Evolutionary conservation across 2,329 filamentous ascomycete species (phyloP), one percentile per base, ranked within the genome.

Genomic region (Ophiognomonia clavigignenti-juglandacearum): DNA sequence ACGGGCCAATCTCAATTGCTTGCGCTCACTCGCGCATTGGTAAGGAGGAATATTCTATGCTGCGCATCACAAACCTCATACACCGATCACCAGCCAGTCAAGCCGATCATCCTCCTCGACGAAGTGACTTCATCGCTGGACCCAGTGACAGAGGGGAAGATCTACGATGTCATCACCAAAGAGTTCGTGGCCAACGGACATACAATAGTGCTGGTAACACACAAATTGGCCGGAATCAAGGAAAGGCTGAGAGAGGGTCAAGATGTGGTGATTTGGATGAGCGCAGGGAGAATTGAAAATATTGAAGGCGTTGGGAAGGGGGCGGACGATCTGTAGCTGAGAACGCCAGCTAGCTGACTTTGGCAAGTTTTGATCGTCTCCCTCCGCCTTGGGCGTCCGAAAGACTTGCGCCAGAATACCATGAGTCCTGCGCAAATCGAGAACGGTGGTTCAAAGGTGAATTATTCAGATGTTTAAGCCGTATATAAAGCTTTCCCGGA

Each of bases 1-100:
- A 54, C 39, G 41, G 72, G 73, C 3, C 68, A 77, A 52, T 54
- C 62, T 20, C 73, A 77, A 54, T 59, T 75, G 1, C 64, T 75
- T 36, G 63, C 62, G 14, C 55, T 76, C 6, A 66, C 64, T 0
- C 61, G 73, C 10, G 66, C 70, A 0, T 53, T 74, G 2, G 53
- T 73, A 39, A 53, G 58, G 11, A 56, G 57, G 31, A 56, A 60
- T 3, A 57, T 59, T 5, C 6, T 44, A 11, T 47, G 43, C 8
- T 35, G 32, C 10, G 10, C 32, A 18, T 36, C 31, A 4, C 13
- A 7, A 7, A 41, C 39, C 13, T 20, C 22, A 13, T 19, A 14
- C 6, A 29, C 39, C 36, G 22, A 43, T 4, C 13, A 16, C 14
- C 13, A 43, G 16, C 13, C 11, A 4, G 18, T 36, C 4, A 47